Percentiles rank a stretch among this genome's conserved stretches.
phyloP scores from a whole-genome alignment of 75 land plant genomes.

The Cryptomeria japonica region DNA sequence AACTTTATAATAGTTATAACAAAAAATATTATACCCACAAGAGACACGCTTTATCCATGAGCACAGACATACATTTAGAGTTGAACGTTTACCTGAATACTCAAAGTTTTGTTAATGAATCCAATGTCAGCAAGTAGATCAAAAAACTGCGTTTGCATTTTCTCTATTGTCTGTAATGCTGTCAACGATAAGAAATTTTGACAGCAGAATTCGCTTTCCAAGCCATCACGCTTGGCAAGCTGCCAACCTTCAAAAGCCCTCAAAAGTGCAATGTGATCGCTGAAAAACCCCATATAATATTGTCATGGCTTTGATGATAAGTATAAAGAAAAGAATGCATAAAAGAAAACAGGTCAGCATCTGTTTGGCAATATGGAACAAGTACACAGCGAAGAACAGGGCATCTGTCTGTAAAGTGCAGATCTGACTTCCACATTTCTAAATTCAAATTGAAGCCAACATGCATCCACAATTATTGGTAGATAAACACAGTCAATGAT shows the following conservation, averaged over 20 bases:
- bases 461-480: not conserved
- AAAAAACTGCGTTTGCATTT: constrained; percentile 77
- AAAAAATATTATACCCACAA: not conserved
- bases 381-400: not conserved
- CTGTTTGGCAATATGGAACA: not conserved
- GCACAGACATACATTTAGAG: not conserved
- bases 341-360: not conserved
- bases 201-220: constrained; percentile 79
- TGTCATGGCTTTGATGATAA: not conserved
- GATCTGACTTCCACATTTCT: not conserved
- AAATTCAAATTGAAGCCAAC: not conserved
- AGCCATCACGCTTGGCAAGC: constrained; percentile 66
- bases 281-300: constrained; percentile 18
- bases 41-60: not conserved
- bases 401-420: not conserved
- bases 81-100: constrained; percentile 40
- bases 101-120: constrained; percentile 65
- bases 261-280: constrained; percentile 92
- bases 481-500: not conserved
- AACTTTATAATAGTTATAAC: not conserved
- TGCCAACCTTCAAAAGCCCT: constrained; percentile 91
- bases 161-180: constrained; percentile 89
- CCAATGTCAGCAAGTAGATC: constrained; percentile 88
- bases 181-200: constrained; percentile 74
- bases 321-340: not conserved